Evolutionary conservation across 148 eudicot genomes (phyloP).

Genomic region (Fagopyrum tataricum): DNA sequence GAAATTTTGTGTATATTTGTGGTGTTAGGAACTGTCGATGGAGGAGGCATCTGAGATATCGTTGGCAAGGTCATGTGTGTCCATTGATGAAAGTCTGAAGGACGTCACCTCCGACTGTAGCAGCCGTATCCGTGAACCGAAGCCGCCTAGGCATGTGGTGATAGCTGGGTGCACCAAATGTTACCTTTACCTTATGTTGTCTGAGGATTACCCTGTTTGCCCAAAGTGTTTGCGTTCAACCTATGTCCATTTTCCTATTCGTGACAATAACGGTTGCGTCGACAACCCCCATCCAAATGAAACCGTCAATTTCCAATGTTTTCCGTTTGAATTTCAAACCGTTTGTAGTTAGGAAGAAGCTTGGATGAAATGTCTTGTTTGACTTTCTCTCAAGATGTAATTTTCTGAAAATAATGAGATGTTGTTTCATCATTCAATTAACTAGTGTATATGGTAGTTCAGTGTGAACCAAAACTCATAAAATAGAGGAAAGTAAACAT

Average conservation of each 20-base stretch:
- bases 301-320: too few species aligned
- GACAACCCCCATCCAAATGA: too few species aligned
- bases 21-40: neutral
- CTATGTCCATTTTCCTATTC: conserved; percentile 12
- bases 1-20: too few species aligned
- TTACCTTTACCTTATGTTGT: conserved; percentile 22
- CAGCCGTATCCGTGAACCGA: conserved; percentile 8
- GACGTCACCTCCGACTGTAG: neutral
- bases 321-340: too few species aligned
- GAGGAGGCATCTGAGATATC: neutral
- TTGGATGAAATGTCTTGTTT: too few species aligned
- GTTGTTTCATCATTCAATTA: too few species aligned
- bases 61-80: conserved; percentile 8
- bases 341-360: too few species aligned
- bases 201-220: conserved; percentile 21
- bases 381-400: too few species aligned
- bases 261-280: neutral
- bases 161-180: conserved; percentile 10
- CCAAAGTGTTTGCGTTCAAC: conserved; percentile 21
- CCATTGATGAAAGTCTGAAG: conserved; percentile 15
- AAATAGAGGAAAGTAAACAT: too few species aligned
- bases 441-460: too few species aligned
- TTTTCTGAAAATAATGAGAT: too few species aligned
- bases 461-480: too few species aligned
- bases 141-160: conserved; percentile 14